These are phyloP conservation scores for Chaetoceros tenuissimus DNA, from an alignment of 108 stramenopile species.

Conservation along the genomic window DNA sequence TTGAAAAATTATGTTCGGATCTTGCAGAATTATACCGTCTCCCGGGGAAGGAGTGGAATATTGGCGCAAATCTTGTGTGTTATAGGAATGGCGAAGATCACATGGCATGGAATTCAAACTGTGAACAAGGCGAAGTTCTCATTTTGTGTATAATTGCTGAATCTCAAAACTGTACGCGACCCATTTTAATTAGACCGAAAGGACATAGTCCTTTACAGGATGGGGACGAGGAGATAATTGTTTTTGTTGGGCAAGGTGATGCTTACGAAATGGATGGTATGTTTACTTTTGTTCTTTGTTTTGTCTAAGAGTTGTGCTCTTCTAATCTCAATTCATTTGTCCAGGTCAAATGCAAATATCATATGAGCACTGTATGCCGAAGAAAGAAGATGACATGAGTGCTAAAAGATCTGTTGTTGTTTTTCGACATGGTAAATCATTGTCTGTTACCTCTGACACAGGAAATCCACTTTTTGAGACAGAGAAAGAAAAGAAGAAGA, in stretches of 20 bases:
- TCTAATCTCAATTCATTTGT: neutral
- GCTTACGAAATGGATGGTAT: conserved; percentile 28
- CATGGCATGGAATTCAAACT: conserved; percentile 32
- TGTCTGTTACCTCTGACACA: conserved; percentile 10
- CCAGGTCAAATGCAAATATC: conserved; percentile 15
- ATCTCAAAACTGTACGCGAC: conserved; percentile 15
- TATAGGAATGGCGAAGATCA: conserved; percentile 28
- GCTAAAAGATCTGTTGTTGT: conserved; percentile 26
- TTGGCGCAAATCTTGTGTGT: conserved; percentile 23
- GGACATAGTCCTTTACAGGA: conserved; percentile 2
- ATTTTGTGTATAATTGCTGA: conserved; percentile 28
- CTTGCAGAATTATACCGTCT: conserved; percentile 9
- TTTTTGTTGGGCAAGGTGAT: conserved; percentile 19
- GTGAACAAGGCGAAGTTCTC: conserved; percentile 28
- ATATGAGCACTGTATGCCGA: conserved; percentile 29
- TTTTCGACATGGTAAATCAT: conserved; percentile 17
- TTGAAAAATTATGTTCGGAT: conserved; percentile 6
- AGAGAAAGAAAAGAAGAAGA: neutral
- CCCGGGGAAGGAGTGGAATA: conserved; percentile 16
- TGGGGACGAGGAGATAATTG: conserved; percentile 30
- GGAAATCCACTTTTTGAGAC: conserved; percentile 10
- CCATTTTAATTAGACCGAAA: conserved; percentile 20
- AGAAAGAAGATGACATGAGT: conserved; percentile 1
- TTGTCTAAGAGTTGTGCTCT: neutral
- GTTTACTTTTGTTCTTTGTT: neutral